Base-by-base conservation (phyloP, 2,329 filamentous ascomycete species). In the Venturia oleaginea region DNA sequence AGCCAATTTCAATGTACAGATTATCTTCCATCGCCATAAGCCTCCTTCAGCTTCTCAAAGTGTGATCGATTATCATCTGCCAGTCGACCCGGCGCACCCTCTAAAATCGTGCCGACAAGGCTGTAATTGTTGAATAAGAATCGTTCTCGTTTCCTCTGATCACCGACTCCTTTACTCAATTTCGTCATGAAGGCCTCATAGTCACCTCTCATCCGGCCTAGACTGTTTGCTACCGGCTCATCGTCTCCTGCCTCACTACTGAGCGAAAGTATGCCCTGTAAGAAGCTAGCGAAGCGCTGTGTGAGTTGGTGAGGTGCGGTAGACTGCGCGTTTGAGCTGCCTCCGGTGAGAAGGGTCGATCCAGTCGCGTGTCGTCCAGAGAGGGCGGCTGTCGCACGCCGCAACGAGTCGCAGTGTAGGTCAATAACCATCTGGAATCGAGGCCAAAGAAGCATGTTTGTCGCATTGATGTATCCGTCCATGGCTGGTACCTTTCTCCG, bases 121-220 rank as follows among this genome's bases (percentile, higher is more conserved):
- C 91, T 95, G 76, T 96, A 97, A 75, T 99, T 99, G 74, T 97
- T 99, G 73, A 90, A 94, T 71, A 99, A 76, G 72, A 97, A 97
- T 55, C 94, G 82, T 69, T 93, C 89, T 68, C 88, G 83, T 77
- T 95, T 95, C 72, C 91, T 85, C 67, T 84, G 82, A 71, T 96
- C 93, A 1, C 82, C 86, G 67, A 92, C 90, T 32, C 32, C 30
- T 69, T 91, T 88, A 72, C 90, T 89, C 66, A 92, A 80, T 72
- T 89, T 91, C 6, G 84, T 84, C 66, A 99, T 76, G 69, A 97
- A 94, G 0, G 84, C 84, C 75, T 97, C 92, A 51, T 93, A 88
- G 72, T 97, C 94, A 65, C 82, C 83, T 37, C 91, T 81, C 70
- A 99, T 76, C 32, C 94, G 84, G 15, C 83, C 83, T 59, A 99